Evolutionary conservation across 2,329 filamentous ascomycete genomes (phyloP).

Genomic region (Fusarium euwallaceae): DNA sequence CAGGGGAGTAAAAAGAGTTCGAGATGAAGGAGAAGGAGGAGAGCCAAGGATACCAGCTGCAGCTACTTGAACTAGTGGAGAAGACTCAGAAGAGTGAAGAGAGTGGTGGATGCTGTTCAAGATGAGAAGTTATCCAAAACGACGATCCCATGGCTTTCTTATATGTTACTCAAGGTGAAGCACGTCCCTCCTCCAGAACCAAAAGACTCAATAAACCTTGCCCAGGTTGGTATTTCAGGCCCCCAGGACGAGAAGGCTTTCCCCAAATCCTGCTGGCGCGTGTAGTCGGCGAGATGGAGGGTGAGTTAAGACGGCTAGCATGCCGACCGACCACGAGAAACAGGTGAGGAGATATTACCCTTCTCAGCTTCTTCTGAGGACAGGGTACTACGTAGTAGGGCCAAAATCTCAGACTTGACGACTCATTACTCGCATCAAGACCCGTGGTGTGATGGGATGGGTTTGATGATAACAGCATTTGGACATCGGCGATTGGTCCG

Average conservation of each 20-base stretch:
- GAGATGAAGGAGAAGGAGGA: constrained; percentile 5
- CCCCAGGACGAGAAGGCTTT: not conserved
- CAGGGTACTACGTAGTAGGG: not conserved
- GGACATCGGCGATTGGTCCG: constrained; percentile 23
- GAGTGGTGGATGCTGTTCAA: constrained; percentile 21
- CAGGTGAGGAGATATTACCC: constrained; percentile 16
- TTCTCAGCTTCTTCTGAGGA: constrained; percentile 17
- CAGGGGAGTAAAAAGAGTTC: not conserved
- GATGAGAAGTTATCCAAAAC: constrained; percentile 9
- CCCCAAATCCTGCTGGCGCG: constrained; percentile 5
- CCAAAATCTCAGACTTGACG: not conserved
- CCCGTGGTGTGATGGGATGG: not conserved
- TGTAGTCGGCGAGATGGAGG: constrained; percentile 3
- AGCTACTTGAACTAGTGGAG: constrained; percentile 2
- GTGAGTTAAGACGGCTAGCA: not conserved
- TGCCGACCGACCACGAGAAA: constrained; percentile 1
- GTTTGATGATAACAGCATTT: not conserved
- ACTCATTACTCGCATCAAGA: constrained; percentile 6
- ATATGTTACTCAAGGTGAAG: constrained; percentile 32
- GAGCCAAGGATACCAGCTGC: not conserved
- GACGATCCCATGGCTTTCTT: constrained; percentile 31
- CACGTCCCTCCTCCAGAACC: constrained; percentile 22
- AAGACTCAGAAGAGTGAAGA: not conserved
- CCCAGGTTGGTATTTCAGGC: not conserved
- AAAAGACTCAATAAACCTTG: constrained; percentile 3